Evolutionary conservation across 352 stramenopile genomes (phyloP).

Genomic region (Phytophthora nicotianae): DNA sequence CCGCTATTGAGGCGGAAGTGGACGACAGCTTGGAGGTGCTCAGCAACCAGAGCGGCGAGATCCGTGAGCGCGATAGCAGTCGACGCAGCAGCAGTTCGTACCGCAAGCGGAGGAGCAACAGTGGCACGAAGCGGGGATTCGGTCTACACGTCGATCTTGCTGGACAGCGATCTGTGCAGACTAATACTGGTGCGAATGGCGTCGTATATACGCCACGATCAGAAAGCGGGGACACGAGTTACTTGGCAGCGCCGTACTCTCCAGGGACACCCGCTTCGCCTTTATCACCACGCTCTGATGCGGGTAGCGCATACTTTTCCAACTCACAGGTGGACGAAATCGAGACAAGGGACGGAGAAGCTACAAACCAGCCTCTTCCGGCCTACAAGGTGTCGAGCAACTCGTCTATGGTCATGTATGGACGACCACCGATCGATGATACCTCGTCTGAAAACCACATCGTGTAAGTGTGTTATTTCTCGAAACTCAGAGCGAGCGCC

Average conservation of each 20-base stretch:
- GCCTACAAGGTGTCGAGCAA: slow-evolving; percentile 42
- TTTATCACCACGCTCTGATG: slow-evolving; percentile 60
- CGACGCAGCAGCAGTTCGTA: slow-evolving; percentile 36
- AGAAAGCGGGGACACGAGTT: slow-evolving; percentile 46
- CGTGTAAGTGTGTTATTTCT: slow-evolving; percentile 43
- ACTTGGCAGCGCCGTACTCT: slow-evolving; percentile 57
- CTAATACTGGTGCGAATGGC: slow-evolving; percentile 12
- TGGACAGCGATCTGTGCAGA: slow-evolving; percentile 27
- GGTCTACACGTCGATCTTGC: slow-evolving; percentile 65
- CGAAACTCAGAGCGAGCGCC: slow-evolving; percentile 6
- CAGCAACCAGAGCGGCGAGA: slow-evolving; percentile 71
- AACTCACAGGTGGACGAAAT: slow-evolving; percentile 45
- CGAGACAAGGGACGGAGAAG: slow-evolving; percentile 32
- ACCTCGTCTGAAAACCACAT: slow-evolving; percentile 35
- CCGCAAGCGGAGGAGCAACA: slow-evolving; percentile 34
- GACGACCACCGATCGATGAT: slow-evolving; percentile 36
- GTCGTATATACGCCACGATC: slow-evolving; percentile 44
- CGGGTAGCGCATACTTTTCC: slow-evolving; percentile 66
- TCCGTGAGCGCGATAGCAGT: slow-evolving; percentile 48
- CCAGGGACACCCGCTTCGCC: slow-evolving; percentile 41
- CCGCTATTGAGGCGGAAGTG: slow-evolving; percentile 76
- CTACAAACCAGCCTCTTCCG: slow-evolving; percentile 43
- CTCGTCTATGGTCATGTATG: slow-evolving; percentile 77
- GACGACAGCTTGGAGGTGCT: slow-evolving; percentile 82
- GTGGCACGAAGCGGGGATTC: slow-evolving; percentile 54